Percentiles rank a stretch among this genome's conserved stretches.
phyloP scores from a whole-genome alignment of 2,329 filamentous ascomycete genomes.

The Aspergillus piperis region DNA sequence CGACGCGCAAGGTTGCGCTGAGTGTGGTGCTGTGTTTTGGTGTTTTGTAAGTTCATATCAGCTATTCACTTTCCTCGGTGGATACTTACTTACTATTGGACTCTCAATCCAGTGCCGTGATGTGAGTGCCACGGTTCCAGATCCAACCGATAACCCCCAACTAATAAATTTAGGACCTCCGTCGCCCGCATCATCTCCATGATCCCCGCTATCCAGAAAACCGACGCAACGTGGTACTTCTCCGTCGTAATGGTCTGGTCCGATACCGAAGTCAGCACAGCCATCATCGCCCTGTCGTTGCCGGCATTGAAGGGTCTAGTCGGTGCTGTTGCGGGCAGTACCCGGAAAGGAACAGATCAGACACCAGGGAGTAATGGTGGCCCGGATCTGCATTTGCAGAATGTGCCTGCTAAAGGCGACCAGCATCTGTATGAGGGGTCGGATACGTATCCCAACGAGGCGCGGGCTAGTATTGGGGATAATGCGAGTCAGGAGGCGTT shows the following conservation, averaged over 20 bases:
- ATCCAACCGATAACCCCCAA: no score
- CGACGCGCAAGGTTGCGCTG: slow-evolving; percentile 16
- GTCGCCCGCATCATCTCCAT: slow-evolving; percentile 24
- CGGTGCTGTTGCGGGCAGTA: background rate
- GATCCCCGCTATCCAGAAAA: slow-evolving; percentile 17
- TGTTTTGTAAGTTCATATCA: slow-evolving; percentile 14
- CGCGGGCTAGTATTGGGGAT: background rate
- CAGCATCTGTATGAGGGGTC: background rate
- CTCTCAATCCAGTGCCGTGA: slow-evolving; percentile 6
- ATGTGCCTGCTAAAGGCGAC: background rate
- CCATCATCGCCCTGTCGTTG: slow-evolving; percentile 23
- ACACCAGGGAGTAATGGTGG: background rate
- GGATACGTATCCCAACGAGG: background rate
- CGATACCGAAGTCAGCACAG: slow-evolving; percentile 19
- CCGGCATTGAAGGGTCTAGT: slow-evolving; percentile 14
- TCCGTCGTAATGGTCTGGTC: slow-evolving; percentile 24
- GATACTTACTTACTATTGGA: background rate
- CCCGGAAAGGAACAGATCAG: background rate
- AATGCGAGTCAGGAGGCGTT: slow-evolving; percentile 7
- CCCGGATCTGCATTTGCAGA: background rate
- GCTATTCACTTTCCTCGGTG: no score
- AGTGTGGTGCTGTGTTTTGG: slow-evolving; percentile 19
- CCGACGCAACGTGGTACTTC: slow-evolving; percentile 25
- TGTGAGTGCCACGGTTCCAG: background rate
- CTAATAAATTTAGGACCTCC: slow-evolving; percentile 13